Percentiles rank a stretch among this genome's conserved stretches.
phyloP scores from a whole-genome alignment of 2,329 filamentous ascomycete genomes.

The Amauroascus niger region DNA sequence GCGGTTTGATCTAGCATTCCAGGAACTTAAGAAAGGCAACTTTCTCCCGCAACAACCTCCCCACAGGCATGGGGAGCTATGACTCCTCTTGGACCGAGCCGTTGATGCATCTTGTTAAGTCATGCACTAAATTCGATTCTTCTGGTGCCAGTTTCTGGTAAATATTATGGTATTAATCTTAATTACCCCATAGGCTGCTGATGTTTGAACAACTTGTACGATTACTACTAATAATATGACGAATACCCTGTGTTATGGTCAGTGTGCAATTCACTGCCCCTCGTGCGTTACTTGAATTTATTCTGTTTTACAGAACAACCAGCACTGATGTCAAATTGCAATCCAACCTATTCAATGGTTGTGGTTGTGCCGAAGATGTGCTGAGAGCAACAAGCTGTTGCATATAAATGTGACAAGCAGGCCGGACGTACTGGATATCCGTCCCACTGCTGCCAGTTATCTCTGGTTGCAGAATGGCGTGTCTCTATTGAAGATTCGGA shows the following conservation, averaged over 20 bases:
- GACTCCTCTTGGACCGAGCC: constrained; percentile 19
- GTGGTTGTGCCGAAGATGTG: constrained; percentile 98
- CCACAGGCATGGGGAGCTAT: constrained; percentile 37
- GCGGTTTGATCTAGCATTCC: constrained; percentile 62
- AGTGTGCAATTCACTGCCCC: not conserved
- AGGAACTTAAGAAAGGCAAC: constrained; percentile 45
- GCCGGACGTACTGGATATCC: constrained; percentile 39
- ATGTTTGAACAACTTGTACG: not conserved
- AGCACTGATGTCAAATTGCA: constrained; percentile 99
- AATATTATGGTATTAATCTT: constrained; percentile 12
- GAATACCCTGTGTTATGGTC: not conserved
- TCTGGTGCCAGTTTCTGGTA: not conserved
- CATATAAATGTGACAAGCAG: constrained; percentile 14
- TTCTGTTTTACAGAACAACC: constrained; percentile 17
- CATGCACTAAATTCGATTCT: constrained; percentile 12
- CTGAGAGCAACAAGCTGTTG: constrained; percentile 52
- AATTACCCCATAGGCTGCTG: not conserved
- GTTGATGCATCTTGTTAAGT: constrained; percentile 16
- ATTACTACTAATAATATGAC: constrained; percentile 7
- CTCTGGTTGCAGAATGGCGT: constrained; percentile 26
- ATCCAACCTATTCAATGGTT: constrained; percentile 67
- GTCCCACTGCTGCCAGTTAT: constrained; percentile 23
- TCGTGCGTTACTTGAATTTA: not conserved
- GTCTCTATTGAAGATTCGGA: constrained; percentile 39
- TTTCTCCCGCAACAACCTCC: constrained; percentile 33